phyloP scores from a whole-genome alignment of 805 yeast species.

The Novakomyces olei region DNA sequence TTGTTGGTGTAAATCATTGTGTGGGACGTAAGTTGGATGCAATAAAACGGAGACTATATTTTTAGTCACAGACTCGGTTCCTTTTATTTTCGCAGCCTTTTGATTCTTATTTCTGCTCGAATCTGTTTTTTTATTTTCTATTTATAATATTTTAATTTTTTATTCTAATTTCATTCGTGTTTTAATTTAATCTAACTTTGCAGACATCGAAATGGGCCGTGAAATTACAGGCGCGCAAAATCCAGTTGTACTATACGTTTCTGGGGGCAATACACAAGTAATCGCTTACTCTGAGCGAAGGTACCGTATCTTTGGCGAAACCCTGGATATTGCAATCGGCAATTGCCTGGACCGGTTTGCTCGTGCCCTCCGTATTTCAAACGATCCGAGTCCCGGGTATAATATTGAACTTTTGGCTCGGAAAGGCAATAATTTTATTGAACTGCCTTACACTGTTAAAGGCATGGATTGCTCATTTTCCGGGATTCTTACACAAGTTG shows the following conservation, averaged over 20 bases:
- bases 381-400: conserved; percentile 92
- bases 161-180: too few species aligned
- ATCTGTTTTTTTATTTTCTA: too few species aligned
- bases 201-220: conserved; percentile 88
- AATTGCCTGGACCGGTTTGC: conserved; percentile 94
- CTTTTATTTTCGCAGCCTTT: too few species aligned
- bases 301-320: conserved; percentile 97
- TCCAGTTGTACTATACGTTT: conserved; percentile 89
- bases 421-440: conserved; percentile 31
- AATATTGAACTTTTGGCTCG: conserved; percentile 89
- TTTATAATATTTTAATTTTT: neutral
- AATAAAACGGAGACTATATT: too few species aligned
- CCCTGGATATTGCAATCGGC: conserved; percentile 92
- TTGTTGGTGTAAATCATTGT: conserved; percentile 92
- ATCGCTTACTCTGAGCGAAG: conserved; percentile 88
- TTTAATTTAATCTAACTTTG: too few species aligned
- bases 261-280: conserved; percentile 97
- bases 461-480: conserved; percentile 98
- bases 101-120: too few species aligned
- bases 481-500: conserved; percentile 75
- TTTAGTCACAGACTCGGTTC: too few species aligned
- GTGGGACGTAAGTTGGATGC: conserved; percentile 55
- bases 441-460: conserved; percentile 85
- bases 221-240: conserved; percentile 95
- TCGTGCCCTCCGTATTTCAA: conserved; percentile 64